Base-by-base conservation (phyloP, 768 basidiomycete genomes). In the Naematelia encephala region DNA sequence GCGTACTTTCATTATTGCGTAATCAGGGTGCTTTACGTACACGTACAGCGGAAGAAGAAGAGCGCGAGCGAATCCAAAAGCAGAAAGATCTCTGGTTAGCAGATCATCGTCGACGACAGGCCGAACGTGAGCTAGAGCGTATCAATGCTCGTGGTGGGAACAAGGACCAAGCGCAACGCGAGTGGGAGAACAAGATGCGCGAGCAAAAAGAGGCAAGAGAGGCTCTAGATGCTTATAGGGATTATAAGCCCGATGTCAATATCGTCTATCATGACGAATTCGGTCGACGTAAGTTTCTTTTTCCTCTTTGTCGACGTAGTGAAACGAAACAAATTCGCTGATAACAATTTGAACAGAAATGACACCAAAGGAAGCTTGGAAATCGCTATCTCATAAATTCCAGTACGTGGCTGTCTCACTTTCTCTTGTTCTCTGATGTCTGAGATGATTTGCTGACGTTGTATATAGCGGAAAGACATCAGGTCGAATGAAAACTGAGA, bases 331-430 rank as follows among this genome's bases (percentile, higher is more conserved):
- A 39, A 30, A n/a, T 44, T 5, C 25, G 66, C 66, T 70, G 63
- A 68, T 57, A 27, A 46, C 22, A 4, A 0, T 22, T 56, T 8
- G 16, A 4, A 5, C 56, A 74, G 71, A 63, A 19, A 77, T 77
- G 75, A 90, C 89, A 22, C 87, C 87, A 19, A 97, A 97, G 81
- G 96, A 99, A 80, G 93, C 94, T 4, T 98, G 94, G 93, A 97
- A 97, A 80, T 90, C 91, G 16, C 80, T 99, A 44, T 92, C 90
- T 45, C 96, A 99, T 77, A 89, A 90, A 74, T 98, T 99, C 85
- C 96, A 99, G 75, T 77, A 63, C 12, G 76, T 77, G 19, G 5
- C n/a, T 11, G 39, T 47, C 25, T 47, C 21, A 11, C 25, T 47
- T 47, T 47, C 51, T 4, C 50, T 44, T 43, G 19, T 45, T 26